Evolutionary conservation across 2,329 filamentous ascomycete species (phyloP).

Genomic region (Parascedosporium putredinis): DNA sequence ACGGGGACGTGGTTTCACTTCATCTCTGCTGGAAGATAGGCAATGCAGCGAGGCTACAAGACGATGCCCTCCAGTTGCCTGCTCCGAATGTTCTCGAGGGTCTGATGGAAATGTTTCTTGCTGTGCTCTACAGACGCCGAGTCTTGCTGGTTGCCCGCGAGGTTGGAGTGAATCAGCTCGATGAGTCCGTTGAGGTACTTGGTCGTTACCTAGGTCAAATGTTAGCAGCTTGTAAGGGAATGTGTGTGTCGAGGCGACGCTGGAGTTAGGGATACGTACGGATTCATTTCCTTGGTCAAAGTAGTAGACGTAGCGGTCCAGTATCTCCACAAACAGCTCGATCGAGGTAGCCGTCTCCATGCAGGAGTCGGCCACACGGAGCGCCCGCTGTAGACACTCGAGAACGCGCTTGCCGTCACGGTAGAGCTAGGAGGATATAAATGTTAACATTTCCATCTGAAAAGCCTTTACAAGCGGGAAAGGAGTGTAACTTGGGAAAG

Average conservation of each 20-base stretch:
- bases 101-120: conserved; percentile 87
- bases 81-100: conserved; percentile 83
- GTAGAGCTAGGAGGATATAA: conserved; percentile 61
- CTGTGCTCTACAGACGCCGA: conserved; percentile 78
- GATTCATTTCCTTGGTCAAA: conserved; percentile 99
- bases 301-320: conserved; percentile 98
- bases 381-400: conserved; percentile 87
- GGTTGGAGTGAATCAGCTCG: conserved; percentile 93
- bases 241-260: background rate
- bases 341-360: conserved; percentile 98
- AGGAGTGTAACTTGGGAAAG: too few species aligned
- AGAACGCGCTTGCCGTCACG: conserved; percentile 95
- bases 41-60: conserved; percentile 50
- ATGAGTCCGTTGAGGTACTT: conserved; percentile 98
- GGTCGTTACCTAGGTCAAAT: conserved; percentile 56
- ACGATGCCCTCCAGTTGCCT: conserved; percentile 91
- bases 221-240: background rate
- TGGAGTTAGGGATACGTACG: conserved; percentile 33
- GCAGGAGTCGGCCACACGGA: conserved; percentile 93
- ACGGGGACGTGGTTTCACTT: too few species aligned
- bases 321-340: conserved; percentile 94
- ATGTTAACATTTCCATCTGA: too few species aligned
- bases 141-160: conserved; percentile 74
- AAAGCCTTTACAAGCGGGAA: too few species aligned
- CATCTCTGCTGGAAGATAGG: too few species aligned